Conservation (phyloP, 257 asterid species). For the Penstemon barbatus region DNA sequence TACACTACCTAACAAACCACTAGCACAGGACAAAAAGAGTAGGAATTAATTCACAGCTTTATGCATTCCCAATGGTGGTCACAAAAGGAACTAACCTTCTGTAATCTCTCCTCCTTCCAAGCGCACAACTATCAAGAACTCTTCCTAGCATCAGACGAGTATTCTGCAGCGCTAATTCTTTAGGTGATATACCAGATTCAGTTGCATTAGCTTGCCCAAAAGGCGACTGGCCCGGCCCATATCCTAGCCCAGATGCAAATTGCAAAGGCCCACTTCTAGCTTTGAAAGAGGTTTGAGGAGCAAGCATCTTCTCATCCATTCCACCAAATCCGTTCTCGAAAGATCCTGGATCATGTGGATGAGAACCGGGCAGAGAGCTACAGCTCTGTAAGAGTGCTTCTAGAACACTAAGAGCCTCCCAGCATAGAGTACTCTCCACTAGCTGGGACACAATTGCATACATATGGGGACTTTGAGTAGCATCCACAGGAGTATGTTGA, state of each 20-base stretch:
- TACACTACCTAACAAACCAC: slow-evolving; percentile 28
- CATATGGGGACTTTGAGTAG: slow-evolving; percentile 98
- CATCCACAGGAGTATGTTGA: slow-evolving; percentile 95
- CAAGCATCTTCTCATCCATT: slow-evolving; percentile 73
- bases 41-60: slow-evolving; percentile 11
- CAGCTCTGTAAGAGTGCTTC: slow-evolving; percentile 99
- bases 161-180: slow-evolving; percentile 79
- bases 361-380: slow-evolving; percentile 88
- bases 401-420: slow-evolving; percentile 97
- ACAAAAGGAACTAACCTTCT: slow-evolving; percentile 92
- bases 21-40: slow-evolving; percentile 22
- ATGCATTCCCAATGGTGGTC: slow-evolving; percentile 64
- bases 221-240: slow-evolving; percentile 44
- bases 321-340: slow-evolving; percentile 71
- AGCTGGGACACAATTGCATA: slow-evolving; percentile 94
- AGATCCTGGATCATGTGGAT: slow-evolving; percentile 58
- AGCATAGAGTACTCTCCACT: slow-evolving; percentile 93
- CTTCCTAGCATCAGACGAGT: slow-evolving; percentile 89
- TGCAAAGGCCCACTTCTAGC: slow-evolving; percentile 97
- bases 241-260: slow-evolving; percentile 63
- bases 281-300: slow-evolving; percentile 84
- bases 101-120: slow-evolving; percentile 90
- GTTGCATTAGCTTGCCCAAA: slow-evolving; percentile 39
- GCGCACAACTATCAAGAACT: slow-evolving; percentile 85
- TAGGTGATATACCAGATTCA: slow-evolving; percentile 64